phyloP scores from a whole-genome alignment of 441 rosid genomes.

The Syzygium malaccense region DNA sequence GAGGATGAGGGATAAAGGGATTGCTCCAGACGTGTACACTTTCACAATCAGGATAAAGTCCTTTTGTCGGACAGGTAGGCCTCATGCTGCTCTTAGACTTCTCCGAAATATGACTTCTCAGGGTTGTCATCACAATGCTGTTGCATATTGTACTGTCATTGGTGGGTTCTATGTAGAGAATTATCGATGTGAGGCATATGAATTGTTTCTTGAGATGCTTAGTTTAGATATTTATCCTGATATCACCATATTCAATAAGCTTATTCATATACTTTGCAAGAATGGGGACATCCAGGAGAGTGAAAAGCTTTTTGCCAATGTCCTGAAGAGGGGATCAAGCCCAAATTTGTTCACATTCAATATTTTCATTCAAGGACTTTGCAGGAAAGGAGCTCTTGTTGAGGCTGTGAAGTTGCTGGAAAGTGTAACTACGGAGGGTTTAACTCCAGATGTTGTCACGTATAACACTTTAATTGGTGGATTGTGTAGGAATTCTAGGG shows the following conservation, averaged over 20 bases:
- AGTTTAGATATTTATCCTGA: slow-evolving; percentile 41
- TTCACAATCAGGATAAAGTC: slow-evolving; percentile 87
- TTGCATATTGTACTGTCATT: slow-evolving; percentile 70
- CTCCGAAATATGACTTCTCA: slow-evolving; percentile 68
- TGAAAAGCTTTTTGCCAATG: slow-evolving; percentile 63
- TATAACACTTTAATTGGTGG: slow-evolving; percentile 82
- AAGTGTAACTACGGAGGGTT: slow-evolving; percentile 41
- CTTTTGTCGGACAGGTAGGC: slow-evolving; percentile 73
- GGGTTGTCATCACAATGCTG: slow-evolving; percentile 69
- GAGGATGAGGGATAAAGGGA: slow-evolving; percentile 67
- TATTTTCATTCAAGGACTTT: slow-evolving; percentile 71
- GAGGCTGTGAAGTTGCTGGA: slow-evolving; percentile 61
- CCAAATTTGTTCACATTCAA: slow-evolving; percentile 84
- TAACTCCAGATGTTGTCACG: slow-evolving; percentile 72
- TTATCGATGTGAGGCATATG: slow-evolving; percentile 47
- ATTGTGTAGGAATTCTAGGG: slow-evolving; percentile 56
- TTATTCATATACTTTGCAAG: slow-evolving; percentile 71
- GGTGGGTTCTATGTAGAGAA: slow-evolving; percentile 69
- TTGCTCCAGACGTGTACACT: slow-evolving; percentile 75
- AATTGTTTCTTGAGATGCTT: slow-evolving; percentile 79
- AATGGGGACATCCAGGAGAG: slow-evolving; percentile 70
- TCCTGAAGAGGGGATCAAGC: slow-evolving; percentile 59
- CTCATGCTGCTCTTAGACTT: slow-evolving; percentile 79
- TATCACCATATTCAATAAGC: slow-evolving; percentile 62
- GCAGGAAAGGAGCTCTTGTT: slow-evolving; percentile 54